phyloP scores from a whole-genome alignment of 805 yeast genomes.

The Saccharomycopsis sp. region DNA sequence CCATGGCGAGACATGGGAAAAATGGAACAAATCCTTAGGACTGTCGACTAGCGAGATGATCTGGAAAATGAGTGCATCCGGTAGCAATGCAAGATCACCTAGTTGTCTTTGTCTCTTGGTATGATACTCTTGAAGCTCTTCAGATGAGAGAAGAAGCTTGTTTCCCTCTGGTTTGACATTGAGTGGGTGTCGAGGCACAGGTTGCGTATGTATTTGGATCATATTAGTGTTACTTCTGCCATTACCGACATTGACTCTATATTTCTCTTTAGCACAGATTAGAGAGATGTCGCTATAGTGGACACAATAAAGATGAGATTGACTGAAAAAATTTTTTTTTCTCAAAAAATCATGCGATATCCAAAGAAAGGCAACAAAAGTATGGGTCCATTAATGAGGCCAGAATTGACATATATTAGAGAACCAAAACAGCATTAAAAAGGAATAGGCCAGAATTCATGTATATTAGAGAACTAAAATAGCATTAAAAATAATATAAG shows the following conservation, averaged over 20 bases:
- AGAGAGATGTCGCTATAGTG: no score
- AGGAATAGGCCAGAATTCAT: no score
- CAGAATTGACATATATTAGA: background rate
- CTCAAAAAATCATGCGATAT: background rate
- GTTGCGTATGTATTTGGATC: background rate
- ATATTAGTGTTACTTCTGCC: background rate
- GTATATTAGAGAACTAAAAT: background rate
- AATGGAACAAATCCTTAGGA: conserved; percentile 40
- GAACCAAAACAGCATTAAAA: background rate
- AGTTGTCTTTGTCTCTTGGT: conserved; percentile 32
- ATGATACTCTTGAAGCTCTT: conserved; percentile 14
- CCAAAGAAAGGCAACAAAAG: background rate
- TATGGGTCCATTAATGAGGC: background rate
- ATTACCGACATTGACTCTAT: background rate
- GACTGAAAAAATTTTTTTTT: background rate
- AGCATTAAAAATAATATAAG: background rate
- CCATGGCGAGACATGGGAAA: conserved; percentile 57
- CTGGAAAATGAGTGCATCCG: conserved; percentile 59
- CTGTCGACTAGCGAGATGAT: conserved; percentile 44
- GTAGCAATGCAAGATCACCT: conserved; percentile 47
- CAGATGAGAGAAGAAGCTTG: conserved; percentile 28
- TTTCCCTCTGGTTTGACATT: conserved; percentile 77
- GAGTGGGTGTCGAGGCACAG: conserved; percentile 52
- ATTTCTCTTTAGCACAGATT: no score
- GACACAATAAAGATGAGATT: no score